phyloP scores from a whole-genome alignment of 2,329 filamentous ascomycete genomes.

The Pyrenophora graminea region DNA sequence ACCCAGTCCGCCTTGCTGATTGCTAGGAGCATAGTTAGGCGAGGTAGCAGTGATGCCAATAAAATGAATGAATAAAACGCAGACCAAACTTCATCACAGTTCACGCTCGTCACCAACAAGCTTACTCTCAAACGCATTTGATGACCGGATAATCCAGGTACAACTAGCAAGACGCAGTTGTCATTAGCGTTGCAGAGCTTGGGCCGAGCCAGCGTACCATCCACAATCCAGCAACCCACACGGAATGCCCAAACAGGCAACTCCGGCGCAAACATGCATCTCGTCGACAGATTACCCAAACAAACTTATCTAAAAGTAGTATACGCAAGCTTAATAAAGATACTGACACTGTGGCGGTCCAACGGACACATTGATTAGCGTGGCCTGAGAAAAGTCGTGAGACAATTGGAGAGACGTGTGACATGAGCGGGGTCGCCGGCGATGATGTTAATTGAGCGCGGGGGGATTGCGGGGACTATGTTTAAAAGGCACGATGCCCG shows the following conservation, averaged over 20 bases:
- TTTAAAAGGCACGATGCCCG: constrained; percentile 25
- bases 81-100: too few relatives aligned
- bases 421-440: constrained; percentile 12
- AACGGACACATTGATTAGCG: too few relatives aligned
- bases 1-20: too few relatives aligned
- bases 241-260: constrained; percentile 26
- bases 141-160: too few relatives aligned
- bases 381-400: too few relatives aligned
- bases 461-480: constrained; percentile 18
- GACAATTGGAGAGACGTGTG: background rate
- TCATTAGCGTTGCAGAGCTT: constrained; percentile 8
- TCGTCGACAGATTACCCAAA: constrained; percentile 4
- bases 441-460: constrained; percentile 18
- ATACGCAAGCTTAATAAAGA: constrained; percentile 13
- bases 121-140: too few relatives aligned
- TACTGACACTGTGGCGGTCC: background rate
- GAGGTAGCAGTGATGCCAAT: too few relatives aligned
- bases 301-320: constrained; percentile 24
- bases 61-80: too few relatives aligned
- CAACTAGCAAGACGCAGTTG: too few relatives aligned
- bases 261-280: constrained; percentile 23
- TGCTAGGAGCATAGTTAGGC: too few relatives aligned
- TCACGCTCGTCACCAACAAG: too few relatives aligned
- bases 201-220: constrained; percentile 20
- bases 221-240: background rate